Percentiles rank a stretch among this genome's conserved stretches.
Evolutionary conservation across 495 filamentous ascomycete species (phyloP).

Genomic region (Aspergillus incahuasiensis): DNA sequence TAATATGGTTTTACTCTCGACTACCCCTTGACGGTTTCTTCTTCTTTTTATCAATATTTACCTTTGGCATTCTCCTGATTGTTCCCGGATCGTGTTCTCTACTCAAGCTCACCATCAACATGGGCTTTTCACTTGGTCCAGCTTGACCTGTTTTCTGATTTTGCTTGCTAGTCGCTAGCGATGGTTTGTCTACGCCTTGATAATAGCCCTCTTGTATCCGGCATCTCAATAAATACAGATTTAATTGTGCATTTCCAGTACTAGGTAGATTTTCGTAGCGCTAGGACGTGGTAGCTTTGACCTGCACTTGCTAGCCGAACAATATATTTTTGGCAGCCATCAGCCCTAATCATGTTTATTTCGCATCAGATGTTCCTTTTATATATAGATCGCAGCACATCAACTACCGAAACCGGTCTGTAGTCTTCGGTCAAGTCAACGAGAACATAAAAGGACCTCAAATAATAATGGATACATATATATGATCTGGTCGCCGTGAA

Average conservation of each 20-base stretch:
- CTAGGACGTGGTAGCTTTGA: not conserved
- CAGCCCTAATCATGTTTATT: too few species aligned
- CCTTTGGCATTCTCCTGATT: slow-evolving; percentile 12
- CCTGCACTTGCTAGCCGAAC: not conserved
- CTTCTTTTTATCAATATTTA: slow-evolving; percentile 12
- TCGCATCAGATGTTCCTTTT: too few species aligned
- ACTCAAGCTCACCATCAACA: slow-evolving; percentile 15
- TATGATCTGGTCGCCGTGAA: too few species aligned
- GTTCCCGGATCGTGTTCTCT: slow-evolving; percentile 21
- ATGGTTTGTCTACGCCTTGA: slow-evolving; percentile 47
- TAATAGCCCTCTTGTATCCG: slow-evolving; percentile 46
- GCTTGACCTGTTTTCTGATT: slow-evolving; percentile 31
- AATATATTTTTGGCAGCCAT: too few species aligned
- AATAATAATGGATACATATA: too few species aligned
- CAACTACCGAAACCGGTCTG: too few species aligned
- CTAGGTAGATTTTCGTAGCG: not conserved
- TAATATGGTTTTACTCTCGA: slow-evolving; percentile 37
- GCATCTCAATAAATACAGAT: slow-evolving; percentile 34
- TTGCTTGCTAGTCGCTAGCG: slow-evolving; percentile 46
- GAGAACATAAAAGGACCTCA: too few species aligned
- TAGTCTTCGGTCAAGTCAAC: too few species aligned
- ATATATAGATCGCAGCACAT: not conserved
- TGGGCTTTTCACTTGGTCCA: slow-evolving; percentile 11
- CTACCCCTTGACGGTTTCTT: slow-evolving; percentile 32
- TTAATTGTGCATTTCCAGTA: slow-evolving; percentile 19